A percentile compares a stretch with the other conserved stretches of the same genome.
Conservation (phyloP, 2,329 filamentous ascomycete species). For the Cercospora citrullina region DNA sequence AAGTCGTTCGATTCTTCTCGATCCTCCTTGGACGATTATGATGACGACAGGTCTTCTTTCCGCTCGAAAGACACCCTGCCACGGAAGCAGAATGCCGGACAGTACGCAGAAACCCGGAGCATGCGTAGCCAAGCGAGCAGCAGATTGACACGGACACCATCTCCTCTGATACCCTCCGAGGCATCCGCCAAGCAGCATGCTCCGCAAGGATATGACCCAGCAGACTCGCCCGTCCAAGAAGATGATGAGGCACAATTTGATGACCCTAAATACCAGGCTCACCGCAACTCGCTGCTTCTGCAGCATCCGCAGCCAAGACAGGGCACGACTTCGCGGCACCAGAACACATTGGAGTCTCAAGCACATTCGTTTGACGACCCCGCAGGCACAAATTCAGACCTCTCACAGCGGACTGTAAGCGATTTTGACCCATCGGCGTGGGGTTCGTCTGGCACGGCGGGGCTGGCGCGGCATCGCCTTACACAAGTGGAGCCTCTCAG, state of each 20-base stretch:
- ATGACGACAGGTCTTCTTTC: constrained; percentile 50
- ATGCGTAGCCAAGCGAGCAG: constrained; percentile 40
- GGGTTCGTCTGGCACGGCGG: constrained; percentile 44
- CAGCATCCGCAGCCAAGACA: constrained; percentile 76
- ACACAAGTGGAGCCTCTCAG: constrained; percentile 32
- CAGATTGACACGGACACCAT: constrained; percentile 47
- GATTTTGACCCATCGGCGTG: constrained; percentile 50
- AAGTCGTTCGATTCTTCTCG: constrained; percentile 67
- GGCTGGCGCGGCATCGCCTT: constrained; percentile 36
- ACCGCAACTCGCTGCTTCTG: constrained; percentile 76
- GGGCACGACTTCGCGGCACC: constrained; percentile 72
- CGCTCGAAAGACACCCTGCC: constrained; percentile 58
- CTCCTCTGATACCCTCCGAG: constrained; percentile 57
- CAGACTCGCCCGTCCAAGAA: constrained; percentile 31
- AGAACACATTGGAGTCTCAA: constrained; percentile 70
- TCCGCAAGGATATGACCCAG: constrained; percentile 26
- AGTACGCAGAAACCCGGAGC: constrained; percentile 32
- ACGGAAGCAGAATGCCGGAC: constrained; percentile 38
- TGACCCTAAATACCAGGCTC: constrained; percentile 78
- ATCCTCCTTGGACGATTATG: constrained; percentile 66
- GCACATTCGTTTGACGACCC: constrained; percentile 60
- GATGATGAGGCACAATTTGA: constrained; percentile 41
- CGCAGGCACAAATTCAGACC: constrained; percentile 37
- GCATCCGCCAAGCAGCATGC: constrained; percentile 38
- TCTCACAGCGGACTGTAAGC: constrained; percentile 39